A percentile compares a stretch with the other conserved stretches of the same genome.
These are phyloP conservation scores for Pleurotus tuoliensis DNA, from an alignment of 768 basidiomycete genomes.

Conservation along the genomic window DNA sequence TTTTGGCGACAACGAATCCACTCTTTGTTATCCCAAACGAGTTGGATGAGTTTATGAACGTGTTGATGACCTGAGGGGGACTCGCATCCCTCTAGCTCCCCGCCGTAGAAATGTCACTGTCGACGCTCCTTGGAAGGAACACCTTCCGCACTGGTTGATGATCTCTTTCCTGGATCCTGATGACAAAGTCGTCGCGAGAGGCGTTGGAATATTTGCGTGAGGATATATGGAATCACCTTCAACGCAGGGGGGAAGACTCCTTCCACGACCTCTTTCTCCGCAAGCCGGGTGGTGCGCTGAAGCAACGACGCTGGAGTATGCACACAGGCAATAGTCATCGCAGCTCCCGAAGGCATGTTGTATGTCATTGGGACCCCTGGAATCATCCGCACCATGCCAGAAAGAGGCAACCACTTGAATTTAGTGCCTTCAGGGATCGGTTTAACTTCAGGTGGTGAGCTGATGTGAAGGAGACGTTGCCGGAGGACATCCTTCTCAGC, in stretches of 20 bases:
- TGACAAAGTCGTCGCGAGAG: constrained; percentile 26
- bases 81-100: constrained; percentile 49
- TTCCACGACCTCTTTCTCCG: constrained; percentile 32
- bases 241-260: constrained; percentile 39
- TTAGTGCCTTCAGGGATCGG: no score
- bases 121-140: constrained; percentile 38
- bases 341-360: no score
- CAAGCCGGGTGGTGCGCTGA: constrained; percentile 24
- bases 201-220: constrained; percentile 30
- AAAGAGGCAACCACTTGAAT: no score
- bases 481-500: no score
- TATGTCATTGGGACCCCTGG: no score
- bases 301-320: no score
- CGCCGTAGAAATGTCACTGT: constrained; percentile 46
- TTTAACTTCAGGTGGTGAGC: no score
- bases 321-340: no score
- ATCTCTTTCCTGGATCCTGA: constrained; percentile 25
- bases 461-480: no score
- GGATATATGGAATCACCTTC: constrained; percentile 43
- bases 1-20: no score
- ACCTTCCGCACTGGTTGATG: constrained; percentile 24
- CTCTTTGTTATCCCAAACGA: no score
- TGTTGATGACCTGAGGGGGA: constrained; percentile 32
- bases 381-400: no score
- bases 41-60: constrained; percentile 36